A percentile compares a stretch with the other conserved stretches of the same genome.
These are phyloP conservation scores for Calonectria ilicicola DNA, from an alignment of 2,329 filamentous ascomycete genomes.

Conservation along the genomic window DNA sequence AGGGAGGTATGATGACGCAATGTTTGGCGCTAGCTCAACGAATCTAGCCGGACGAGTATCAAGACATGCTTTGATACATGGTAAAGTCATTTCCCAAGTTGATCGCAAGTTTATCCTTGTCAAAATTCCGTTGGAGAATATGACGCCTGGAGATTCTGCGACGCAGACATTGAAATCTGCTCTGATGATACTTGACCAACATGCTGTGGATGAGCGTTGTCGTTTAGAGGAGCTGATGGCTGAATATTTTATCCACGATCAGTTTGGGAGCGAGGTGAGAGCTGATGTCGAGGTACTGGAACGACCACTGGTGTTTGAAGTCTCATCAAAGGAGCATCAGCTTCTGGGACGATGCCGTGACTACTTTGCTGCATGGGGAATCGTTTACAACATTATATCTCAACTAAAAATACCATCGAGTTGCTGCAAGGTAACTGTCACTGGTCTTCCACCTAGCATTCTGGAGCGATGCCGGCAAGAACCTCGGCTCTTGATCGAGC, in stretches of 20 bases:
- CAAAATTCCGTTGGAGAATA: constrained; percentile 58
- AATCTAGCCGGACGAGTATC: constrained; percentile 65
- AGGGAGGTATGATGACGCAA: constrained; percentile 27
- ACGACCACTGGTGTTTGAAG: constrained; percentile 72
- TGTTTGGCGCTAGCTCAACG: constrained; percentile 46
- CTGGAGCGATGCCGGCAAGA: constrained; percentile 80
- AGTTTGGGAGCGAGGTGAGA: not conserved
- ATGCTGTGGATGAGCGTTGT: constrained; percentile 92
- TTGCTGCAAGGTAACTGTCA: constrained; percentile 58
- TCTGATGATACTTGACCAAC: constrained; percentile 88
- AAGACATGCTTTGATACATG: constrained; percentile 68
- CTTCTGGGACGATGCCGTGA: constrained; percentile 66
- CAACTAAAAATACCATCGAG: not conserved
- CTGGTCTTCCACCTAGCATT: constrained; percentile 76
- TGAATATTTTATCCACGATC: constrained; percentile 56
- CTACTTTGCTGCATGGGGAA: constrained; percentile 81
- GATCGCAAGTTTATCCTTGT: constrained; percentile 90
- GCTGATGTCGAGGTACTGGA: constrained; percentile 54
- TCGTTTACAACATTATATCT: constrained; percentile 67
- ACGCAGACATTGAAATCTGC: constrained; percentile 53
- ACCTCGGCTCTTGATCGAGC: constrained; percentile 76
- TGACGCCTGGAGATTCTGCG: not conserved
- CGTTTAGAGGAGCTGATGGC: constrained; percentile 80
- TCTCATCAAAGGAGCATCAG: constrained; percentile 69
- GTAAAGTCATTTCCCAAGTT: constrained; percentile 82